Conservation (phyloP, 2,329 filamentous ascomycete species). For the Pestalotiopsis sp. region DNA sequence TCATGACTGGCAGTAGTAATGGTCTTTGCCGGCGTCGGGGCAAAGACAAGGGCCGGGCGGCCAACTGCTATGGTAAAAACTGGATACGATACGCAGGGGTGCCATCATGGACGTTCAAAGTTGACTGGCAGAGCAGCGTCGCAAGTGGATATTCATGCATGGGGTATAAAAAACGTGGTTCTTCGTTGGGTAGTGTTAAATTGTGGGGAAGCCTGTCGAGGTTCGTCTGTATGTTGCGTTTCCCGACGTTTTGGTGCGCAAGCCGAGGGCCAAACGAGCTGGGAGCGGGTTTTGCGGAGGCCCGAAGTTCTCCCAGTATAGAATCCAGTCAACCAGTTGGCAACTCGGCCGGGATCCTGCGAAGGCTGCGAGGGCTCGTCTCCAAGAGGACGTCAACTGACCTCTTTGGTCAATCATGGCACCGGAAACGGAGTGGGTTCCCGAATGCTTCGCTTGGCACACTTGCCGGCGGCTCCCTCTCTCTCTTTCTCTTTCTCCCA, state of each 20-base stretch:
- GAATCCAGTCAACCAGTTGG: background rate
- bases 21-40: background rate
- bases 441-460: too few species aligned
- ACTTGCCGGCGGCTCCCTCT: too few species aligned
- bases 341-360: background rate
- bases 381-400: background rate
- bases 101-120: background rate
- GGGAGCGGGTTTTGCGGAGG: background rate
- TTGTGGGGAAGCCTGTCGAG: background rate
- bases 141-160: background rate
- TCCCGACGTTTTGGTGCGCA: background rate
- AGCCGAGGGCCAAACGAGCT: background rate
- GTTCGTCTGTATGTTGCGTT: background rate
- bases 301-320: slow-evolving; percentile 1
- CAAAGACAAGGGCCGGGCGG: background rate
- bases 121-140: background rate
- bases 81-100: background rate
- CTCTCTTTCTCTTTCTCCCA: too few species aligned
- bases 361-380: background rate
- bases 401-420: background rate
- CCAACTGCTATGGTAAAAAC: background rate
- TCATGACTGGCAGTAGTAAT: background rate
- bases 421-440: background rate
- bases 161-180: background rate
- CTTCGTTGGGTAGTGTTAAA: background rate